These are phyloP conservation scores for Citeromyces matritensis DNA, from an alignment of 805 yeast genomes.

Conservation along the genomic window DNA sequence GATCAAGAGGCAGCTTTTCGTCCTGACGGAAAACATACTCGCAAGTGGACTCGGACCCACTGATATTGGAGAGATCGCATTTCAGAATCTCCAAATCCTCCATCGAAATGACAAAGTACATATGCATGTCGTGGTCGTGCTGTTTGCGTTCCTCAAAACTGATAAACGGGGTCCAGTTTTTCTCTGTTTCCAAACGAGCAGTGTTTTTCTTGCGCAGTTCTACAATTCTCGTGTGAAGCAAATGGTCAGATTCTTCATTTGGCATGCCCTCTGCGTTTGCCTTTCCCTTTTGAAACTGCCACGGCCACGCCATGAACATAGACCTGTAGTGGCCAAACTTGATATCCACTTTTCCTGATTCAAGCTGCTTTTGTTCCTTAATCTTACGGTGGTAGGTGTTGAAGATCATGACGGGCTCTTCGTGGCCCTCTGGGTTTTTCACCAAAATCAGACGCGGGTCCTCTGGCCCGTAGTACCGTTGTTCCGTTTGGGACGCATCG, in stretches of 20 bases:
- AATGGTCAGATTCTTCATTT: slow-evolving; percentile 2
- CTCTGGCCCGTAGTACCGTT: slow-evolving; percentile 18
- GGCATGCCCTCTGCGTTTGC: slow-evolving; percentile 13
- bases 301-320: slow-evolving; percentile 2
- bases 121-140: too few species aligned
- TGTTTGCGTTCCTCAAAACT: too few species aligned
- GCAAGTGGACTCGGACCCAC: slow-evolving; percentile 6
- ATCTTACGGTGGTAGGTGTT: slow-evolving; percentile 7
- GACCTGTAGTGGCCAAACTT: background rate
- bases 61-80: slow-evolving; percentile 5
- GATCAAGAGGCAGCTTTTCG: too few species aligned
- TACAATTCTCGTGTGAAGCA: slow-evolving; percentile 3
- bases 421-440: slow-evolving; percentile 11
- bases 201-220: slow-evolving; percentile 1
- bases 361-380: slow-evolving; percentile 5
- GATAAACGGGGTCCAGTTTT: too few species aligned
- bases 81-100: slow-evolving; percentile 1
- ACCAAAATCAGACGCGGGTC: slow-evolving; percentile 20
- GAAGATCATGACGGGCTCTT: slow-evolving; percentile 23
- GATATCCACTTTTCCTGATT: slow-evolving; percentile 4
- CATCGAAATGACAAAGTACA: too few species aligned
- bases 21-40: slow-evolving; percentile 4
- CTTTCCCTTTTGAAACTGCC: slow-evolving; percentile 4
- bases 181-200: too few species aligned
- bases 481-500: slow-evolving; percentile 1